Evolutionary conservation across 1,284 basidiomycete species (phyloP).

Genomic region (Cystobasidium pallidum): DNA sequence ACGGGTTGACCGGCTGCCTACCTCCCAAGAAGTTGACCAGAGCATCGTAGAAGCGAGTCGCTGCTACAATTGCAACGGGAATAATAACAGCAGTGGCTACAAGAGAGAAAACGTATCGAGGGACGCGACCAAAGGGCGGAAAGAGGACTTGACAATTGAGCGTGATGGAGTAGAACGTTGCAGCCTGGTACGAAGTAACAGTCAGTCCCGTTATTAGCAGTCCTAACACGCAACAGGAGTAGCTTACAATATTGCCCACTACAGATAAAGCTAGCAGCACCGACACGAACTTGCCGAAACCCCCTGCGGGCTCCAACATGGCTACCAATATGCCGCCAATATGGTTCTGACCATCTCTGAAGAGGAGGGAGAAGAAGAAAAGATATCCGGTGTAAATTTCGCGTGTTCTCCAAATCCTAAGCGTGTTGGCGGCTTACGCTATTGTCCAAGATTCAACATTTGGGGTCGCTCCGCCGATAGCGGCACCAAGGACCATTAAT

Average conservation of each 20-base stretch:
- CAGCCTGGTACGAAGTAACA: slow-evolving; percentile 55
- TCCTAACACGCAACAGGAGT: not conserved
- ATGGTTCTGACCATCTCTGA: slow-evolving; percentile 37
- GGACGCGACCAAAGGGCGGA: slow-evolving; percentile 66
- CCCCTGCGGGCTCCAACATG: slow-evolving; percentile 69
- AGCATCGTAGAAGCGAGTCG: slow-evolving; percentile 55
- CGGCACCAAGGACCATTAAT: slow-evolving; percentile 56
- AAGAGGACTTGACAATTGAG: slow-evolving; percentile 77
- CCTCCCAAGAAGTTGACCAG: slow-evolving; percentile 56
- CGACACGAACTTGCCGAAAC: slow-evolving; percentile 56
- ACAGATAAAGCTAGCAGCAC: slow-evolving; percentile 49
- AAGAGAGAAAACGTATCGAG: slow-evolving; percentile 83
- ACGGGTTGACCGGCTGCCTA: slow-evolving; percentile 37
- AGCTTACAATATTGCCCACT: slow-evolving; percentile 68
- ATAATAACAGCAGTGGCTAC: slow-evolving; percentile 72
- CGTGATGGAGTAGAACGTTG: slow-evolving; percentile 79
- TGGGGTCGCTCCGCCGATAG: slow-evolving; percentile 54
- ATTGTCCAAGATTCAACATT: slow-evolving; percentile 54
- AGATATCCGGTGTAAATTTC: too few relatives aligned
- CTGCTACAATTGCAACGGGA: slow-evolving; percentile 57
- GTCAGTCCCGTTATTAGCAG: too few relatives aligned
- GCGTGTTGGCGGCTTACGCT: slow-evolving; percentile 43
- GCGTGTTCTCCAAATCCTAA: too few relatives aligned
- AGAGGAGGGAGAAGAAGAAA: not conserved
- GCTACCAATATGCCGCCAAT: slow-evolving; percentile 73